Evolutionary conservation across 331 rosid species (phyloP).

Genomic region (Malus hybrid): DNA sequence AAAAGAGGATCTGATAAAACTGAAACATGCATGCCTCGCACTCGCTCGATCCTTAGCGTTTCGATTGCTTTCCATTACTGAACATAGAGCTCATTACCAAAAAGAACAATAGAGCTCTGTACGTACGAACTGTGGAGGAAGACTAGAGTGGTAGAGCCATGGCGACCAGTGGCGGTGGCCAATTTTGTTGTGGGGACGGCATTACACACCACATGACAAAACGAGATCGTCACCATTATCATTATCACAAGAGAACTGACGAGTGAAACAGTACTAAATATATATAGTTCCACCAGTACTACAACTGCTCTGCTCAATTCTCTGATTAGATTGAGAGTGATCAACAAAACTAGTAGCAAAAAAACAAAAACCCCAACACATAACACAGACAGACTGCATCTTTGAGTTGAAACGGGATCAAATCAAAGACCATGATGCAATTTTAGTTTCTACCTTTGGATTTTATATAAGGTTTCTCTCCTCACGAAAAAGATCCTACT

Average conservation of each 20-base stretch:
- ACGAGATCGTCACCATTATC: conserved; percentile 19
- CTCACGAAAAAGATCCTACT: conserved; percentile 78
- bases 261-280: neutral
- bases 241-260: neutral
- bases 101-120: neutral
- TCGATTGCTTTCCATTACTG: neutral
- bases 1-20: neutral
- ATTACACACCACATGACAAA: conserved; percentile 10
- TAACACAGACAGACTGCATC: conserved; percentile 1
- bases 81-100: neutral
- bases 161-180: neutral
- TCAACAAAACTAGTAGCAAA: neutral
- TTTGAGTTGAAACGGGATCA: conserved; percentile 30
- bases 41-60: neutral
- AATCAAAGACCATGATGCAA: conserved; percentile 1
- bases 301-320: neutral
- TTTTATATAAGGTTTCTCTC: conserved; percentile 47
- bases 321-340: neutral
- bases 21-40: neutral
- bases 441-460: conserved; percentile 42
- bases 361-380: conserved; percentile 6
- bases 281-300: neutral
- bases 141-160: neutral
- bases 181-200: neutral
- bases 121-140: neutral